Base-by-base conservation (phyloP, 2,329 filamentous ascomycete species). In the Colletotrichum sp. region DNA sequence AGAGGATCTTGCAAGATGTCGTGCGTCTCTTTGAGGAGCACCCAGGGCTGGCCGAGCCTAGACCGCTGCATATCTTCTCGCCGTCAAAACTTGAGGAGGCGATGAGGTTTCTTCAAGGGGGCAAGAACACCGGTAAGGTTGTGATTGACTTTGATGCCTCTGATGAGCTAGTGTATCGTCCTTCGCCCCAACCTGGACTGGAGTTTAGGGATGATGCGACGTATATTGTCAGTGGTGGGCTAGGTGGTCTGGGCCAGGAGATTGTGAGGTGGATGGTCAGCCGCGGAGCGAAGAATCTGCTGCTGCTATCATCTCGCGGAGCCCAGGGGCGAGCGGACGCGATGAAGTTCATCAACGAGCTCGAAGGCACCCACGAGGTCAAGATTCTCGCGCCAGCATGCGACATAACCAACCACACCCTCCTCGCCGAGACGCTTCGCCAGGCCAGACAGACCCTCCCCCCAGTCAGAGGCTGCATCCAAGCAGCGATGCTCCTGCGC, bases 211-310 rank as follows among this genome's bases (percentile, higher is more conserved):
- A 6, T 30, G 80, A 85, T 9, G 85, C 82, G 1, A 89, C 89
- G 2, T 93, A 93, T 71, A 79, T 93, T 5, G 81, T 93, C 4
- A 85, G 87, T 6, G 91, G 91, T n/a, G 90, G 90, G 0, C 85
- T 92, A 0, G 90, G 91, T 19, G 91, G 91, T 11, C 84, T 93
- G 1, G 91, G 91, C 1, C 85, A 86, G 44, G 88, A 86, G 82
- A 86, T 71, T 85, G 90, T 74, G 84, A 93, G 73, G 82, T 85
- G 27, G 79, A 81, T 7, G 86, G 87, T 32, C 90, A 91, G 2
- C 89, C 87, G 5, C 84, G 83, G 25, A 81, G 90, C 73, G 78
- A 93, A 9, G 7, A 76, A 87, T 87, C 4, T 89, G 90, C 64
- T 78, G 91, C 4, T 91, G 88, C 15, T 87, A 90, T 62, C 81